Conservation (phyloP, 108 stramenopile species). For the Nitzschia sp. region DNA sequence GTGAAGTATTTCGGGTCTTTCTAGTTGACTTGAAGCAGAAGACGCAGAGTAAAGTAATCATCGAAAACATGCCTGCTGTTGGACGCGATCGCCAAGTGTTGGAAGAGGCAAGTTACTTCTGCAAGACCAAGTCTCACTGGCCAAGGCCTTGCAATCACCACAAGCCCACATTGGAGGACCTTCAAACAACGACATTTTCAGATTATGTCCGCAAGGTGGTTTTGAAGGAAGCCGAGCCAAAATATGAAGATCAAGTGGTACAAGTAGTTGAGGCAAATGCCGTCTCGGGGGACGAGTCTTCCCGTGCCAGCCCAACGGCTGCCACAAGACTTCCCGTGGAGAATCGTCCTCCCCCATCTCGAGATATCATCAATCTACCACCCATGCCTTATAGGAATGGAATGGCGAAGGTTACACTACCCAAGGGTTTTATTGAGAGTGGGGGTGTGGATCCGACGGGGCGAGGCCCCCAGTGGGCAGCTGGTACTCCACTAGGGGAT, state of each 20-base stretch:
- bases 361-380: slow-evolving; percentile 19
- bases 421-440: slow-evolving; percentile 62
- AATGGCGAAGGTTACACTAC: slow-evolving; percentile 75
- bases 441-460: slow-evolving; percentile 68
- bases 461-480: slow-evolving; percentile 76
- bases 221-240: slow-evolving; percentile 43
- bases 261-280: slow-evolving; percentile 5
- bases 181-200: slow-evolving; percentile 61
- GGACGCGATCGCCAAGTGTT: slow-evolving; percentile 21
- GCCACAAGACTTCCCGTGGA: not conserved
- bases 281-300: slow-evolving; percentile 3
- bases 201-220: slow-evolving; percentile 76
- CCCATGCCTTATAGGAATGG: slow-evolving; percentile 27
- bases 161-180: slow-evolving; percentile 64
- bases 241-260: slow-evolving; percentile 35
- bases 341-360: not conserved
- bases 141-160: slow-evolving; percentile 40
- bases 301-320: not conserved
- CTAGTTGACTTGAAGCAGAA: no score
- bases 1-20: no score
- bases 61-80: slow-evolving; percentile 14
- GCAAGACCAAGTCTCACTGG: slow-evolving; percentile 19
- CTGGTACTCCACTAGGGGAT: slow-evolving; percentile 76
- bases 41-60: no score
- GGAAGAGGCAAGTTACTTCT: slow-evolving; percentile 25